These are phyloP conservation scores for Pseudogymnoascus sp. DNA, from an alignment of 2,329 filamentous ascomycete genomes.

Conservation along the genomic window DNA sequence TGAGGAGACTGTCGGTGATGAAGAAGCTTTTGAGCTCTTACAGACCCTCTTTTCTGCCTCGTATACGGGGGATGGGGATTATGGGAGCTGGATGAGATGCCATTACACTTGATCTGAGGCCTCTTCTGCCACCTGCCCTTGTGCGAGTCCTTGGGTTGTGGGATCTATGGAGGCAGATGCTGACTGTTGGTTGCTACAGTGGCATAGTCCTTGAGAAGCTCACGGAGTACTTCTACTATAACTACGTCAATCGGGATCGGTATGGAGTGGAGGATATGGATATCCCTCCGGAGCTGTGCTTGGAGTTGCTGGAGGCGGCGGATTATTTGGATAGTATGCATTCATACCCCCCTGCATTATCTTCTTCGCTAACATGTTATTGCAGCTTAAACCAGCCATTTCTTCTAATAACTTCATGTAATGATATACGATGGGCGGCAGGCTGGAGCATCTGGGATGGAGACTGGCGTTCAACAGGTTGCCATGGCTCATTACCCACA, in stretches of 20 bases:
- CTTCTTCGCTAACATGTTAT: conserved; percentile 5
- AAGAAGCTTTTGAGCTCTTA: conserved; percentile 16
- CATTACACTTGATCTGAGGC: conserved; percentile 60
- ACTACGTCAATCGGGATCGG: conserved; percentile 61
- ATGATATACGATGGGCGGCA: conserved; percentile 3
- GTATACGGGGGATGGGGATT: conserved; percentile 14
- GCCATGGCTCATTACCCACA: neutral
- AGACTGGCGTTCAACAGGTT: conserved; percentile 4
- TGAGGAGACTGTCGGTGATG: conserved; percentile 13
- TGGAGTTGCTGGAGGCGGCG: conserved; percentile 69
- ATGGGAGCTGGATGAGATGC: conserved; percentile 30
- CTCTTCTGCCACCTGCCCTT: conserved; percentile 14
- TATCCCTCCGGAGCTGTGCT: conserved; percentile 67
- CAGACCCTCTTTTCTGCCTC: conserved; percentile 26
- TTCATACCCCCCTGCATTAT: neutral
- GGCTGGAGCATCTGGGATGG: conserved; percentile 12
- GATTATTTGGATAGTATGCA: conserved; percentile 61
- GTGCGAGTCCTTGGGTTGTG: conserved; percentile 8
- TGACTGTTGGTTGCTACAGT: conserved; percentile 35
- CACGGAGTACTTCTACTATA: conserved; percentile 77
- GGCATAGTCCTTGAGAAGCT: conserved; percentile 70
- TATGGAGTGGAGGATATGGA: conserved; percentile 75
- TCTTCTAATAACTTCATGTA: conserved; percentile 11
- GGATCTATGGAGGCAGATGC: conserved; percentile 2
- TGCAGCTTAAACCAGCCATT: conserved; percentile 10